Evolutionary conservation across 2,329 filamentous ascomycete species (phyloP), one percentile per base, ranked within the genome.

Genomic region (Fusarium chaquense): DNA sequence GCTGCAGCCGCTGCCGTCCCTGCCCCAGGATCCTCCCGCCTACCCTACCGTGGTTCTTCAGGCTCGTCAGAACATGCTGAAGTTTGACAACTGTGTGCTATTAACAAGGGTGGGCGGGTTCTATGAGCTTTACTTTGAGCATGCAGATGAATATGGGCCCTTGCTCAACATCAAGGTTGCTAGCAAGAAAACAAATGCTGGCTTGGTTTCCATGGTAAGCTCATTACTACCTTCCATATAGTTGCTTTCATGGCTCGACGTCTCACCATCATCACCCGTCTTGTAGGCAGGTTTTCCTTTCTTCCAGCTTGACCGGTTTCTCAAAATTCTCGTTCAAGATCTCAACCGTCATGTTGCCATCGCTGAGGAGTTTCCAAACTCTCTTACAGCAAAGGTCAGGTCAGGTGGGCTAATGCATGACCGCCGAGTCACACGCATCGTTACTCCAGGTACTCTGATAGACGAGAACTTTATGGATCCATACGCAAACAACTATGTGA

Each of bases 401-500:
- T 86, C 89, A 22, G 93, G 93, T 16, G 93, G 93, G 5, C 82
- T 95, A 68, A 85, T 95, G 83, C 97, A 96, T 78, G 92, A 97
- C 77, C 91, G 96, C 28, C 90, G 85, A 72, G 93, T 99, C 16
- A 88, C 93, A 20, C 90, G 96, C 60, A 91, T 99, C 72, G 89
- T 99, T 76, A 98, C 96, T 1, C 94, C 96, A 2, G 96, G 96
- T 22, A 99, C 96, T 2, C 84, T 99, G 56, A 97, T 99, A 71
- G 96, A 99, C 79, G 96, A 99, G 81, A 94, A 94, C 74, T 99
- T 98, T 79, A 94, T 99, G 84, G 93, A 98, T 77, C 93, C 94
- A 2, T 95, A 92, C 77, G 90, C 93, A 74, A 98, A 96, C 80
- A 98, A 98, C 78, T 99, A 95, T 78, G 85, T 98, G 35, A 87